phyloP scores from a whole-genome alignment of 1,284 basidiomycete species.

The Apiotrichum sp. region DNA sequence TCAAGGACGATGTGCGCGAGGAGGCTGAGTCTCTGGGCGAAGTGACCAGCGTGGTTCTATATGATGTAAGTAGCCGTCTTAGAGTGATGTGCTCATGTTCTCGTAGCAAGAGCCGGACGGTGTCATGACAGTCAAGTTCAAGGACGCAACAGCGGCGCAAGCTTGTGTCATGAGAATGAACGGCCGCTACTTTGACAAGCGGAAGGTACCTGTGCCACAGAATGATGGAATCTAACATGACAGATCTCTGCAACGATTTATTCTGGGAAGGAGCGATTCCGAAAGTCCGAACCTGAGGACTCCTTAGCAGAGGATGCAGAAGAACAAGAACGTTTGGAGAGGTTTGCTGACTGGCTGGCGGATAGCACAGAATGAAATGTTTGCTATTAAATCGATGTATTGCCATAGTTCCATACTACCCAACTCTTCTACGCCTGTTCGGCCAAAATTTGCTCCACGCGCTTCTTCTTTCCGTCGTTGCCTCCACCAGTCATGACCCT shows the following conservation, averaged over 20 bases:
- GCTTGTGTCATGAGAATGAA: slow-evolving; percentile 96
- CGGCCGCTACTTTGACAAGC: slow-evolving; percentile 82
- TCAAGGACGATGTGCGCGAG: slow-evolving; percentile 23
- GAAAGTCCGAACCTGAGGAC: slow-evolving; percentile 55
- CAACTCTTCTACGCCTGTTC: slow-evolving; percentile 3
- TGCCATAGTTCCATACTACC: too few species aligned
- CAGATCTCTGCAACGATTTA: slow-evolving; percentile 74
- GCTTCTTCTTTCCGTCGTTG: slow-evolving; percentile 67
- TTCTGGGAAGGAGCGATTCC: slow-evolving; percentile 73
- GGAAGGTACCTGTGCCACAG: slow-evolving; percentile 38
- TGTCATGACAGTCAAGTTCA: slow-evolving; percentile 93
- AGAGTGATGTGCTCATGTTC: slow-evolving; percentile 1
- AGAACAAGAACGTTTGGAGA: slow-evolving; percentile 76
- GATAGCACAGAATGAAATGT: slow-evolving; percentile 16
- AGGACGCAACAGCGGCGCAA: slow-evolving; percentile 75
- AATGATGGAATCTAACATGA: not conserved
- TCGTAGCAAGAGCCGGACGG: slow-evolving; percentile 83
- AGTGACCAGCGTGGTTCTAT: slow-evolving; percentile 93
- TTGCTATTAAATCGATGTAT: not conserved
- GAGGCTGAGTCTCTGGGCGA: slow-evolving; percentile 88
- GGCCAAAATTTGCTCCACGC: slow-evolving; percentile 65
- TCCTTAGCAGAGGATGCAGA: slow-evolving; percentile 57
- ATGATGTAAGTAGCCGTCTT: slow-evolving; percentile 64
- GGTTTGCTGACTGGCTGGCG: slow-evolving; percentile 78
- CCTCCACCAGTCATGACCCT: slow-evolving; percentile 60